phyloP scores from a whole-genome alignment of 495 filamentous ascomycete genomes.

The Glonium stellatum region DNA sequence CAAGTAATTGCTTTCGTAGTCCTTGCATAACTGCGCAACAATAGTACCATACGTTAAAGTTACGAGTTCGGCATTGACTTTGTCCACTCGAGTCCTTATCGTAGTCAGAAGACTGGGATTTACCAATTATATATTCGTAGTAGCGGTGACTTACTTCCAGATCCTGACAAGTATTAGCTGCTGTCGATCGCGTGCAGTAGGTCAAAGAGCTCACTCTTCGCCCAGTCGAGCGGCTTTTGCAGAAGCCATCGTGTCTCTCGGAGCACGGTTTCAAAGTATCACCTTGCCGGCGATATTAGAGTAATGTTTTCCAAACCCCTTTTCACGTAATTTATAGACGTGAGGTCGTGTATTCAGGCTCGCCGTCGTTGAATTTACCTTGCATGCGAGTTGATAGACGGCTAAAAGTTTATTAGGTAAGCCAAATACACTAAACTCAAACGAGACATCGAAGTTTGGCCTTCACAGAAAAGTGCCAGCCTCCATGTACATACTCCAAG shows the following conservation, averaged over 20 bases:
- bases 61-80: slow-evolving; percentile 86
- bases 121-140: slow-evolving; percentile 1
- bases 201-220: slow-evolving; percentile 72
- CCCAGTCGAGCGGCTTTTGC: slow-evolving; percentile 87
- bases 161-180: slow-evolving; percentile 51
- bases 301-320: too few species aligned
- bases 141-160: slow-evolving; percentile 75
- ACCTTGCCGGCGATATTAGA: background rate
- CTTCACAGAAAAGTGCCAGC: too few species aligned
- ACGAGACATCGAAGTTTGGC: too few species aligned
- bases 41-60: slow-evolving; percentile 97
- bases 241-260: slow-evolving; percentile 56
- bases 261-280: background rate
- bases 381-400: background rate
- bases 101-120: slow-evolving; percentile 6
- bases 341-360: background rate
- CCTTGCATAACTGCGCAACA: slow-evolving; percentile 90
- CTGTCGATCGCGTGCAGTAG: slow-evolving; percentile 5
- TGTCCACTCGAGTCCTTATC: slow-evolving; percentile 58
- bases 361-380: background rate
- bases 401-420: background rate
- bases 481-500: too few species aligned
- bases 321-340: background rate
- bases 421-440: background rate
- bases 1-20: slow-evolving; percentile 85